Conservation (phyloP, 768 basidiomycete species). For the Phallus indusiatus region DNA sequence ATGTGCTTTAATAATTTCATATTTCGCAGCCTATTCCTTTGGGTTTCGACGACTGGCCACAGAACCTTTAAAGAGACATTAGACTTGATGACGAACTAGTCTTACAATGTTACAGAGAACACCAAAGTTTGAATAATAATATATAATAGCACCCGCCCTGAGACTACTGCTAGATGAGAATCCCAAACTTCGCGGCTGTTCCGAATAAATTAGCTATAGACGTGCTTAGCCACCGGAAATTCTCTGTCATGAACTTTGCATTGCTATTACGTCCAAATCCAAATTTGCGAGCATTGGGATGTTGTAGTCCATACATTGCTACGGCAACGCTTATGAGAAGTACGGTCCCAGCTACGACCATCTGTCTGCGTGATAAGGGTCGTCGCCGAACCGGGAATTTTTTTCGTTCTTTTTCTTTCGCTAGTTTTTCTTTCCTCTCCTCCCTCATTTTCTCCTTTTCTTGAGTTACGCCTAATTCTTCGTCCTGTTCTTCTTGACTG, state of each 20-base stretch:
- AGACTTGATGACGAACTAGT: neutral
- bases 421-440: conserved; percentile 20
- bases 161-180: neutral
- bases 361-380: conserved; percentile 19
- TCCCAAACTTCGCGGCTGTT: neutral
- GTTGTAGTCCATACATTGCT: conserved; percentile 34
- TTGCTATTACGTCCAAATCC: neutral
- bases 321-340: conserved; percentile 63
- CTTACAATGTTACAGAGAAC: neutral
- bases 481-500: conserved; percentile 13
- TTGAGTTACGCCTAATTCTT: conserved; percentile 11
- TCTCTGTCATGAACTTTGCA: neutral
- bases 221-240: neutral
- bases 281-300: neutral
- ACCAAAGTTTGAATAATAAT: neutral
- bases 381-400: conserved; percentile 12
- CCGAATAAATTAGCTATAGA: neutral
- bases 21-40: conserved; percentile 44
- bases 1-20: conserved; percentile 12
- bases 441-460: conserved; percentile 26
- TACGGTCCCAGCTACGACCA: conserved; percentile 50
- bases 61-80: conserved; percentile 9
- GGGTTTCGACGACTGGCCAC: conserved; percentile 59
- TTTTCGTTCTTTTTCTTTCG: conserved; percentile 19
- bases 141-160: neutral